A percentile compares a stretch with the other conserved stretches of the same genome.
These are phyloP conservation scores for Apiospora pterosperma DNA, from an alignment of 2,329 filamentous ascomycete genomes.

Conservation along the genomic window DNA sequence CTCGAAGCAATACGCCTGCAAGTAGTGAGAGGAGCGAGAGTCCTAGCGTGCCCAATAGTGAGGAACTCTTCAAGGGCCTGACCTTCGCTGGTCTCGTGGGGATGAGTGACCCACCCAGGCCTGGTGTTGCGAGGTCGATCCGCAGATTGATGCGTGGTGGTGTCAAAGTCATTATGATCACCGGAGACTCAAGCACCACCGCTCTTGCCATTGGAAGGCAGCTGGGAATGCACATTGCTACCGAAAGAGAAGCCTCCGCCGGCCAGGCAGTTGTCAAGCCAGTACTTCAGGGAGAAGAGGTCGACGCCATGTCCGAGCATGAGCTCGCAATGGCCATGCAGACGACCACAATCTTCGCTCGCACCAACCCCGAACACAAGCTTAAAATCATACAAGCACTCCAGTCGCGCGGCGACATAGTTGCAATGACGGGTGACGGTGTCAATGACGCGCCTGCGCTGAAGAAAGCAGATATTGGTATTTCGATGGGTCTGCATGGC, in stretches of 20 bases:
- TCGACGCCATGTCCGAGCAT: constrained; percentile 86
- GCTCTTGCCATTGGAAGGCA: constrained; percentile 91
- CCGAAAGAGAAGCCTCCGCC: constrained; percentile 46
- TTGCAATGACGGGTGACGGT: constrained; percentile 98
- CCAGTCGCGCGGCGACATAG: constrained; percentile 89
- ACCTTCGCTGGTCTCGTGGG: constrained; percentile 90
- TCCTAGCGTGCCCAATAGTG: constrained; percentile 43
- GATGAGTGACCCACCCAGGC: constrained; percentile 94
- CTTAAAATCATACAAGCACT: constrained; percentile 93
- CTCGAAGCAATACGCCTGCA: constrained; percentile 52
- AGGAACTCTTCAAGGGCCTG: constrained; percentile 77
- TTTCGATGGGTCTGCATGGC: constrained; percentile 91
- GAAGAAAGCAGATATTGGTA: constrained; percentile 96
- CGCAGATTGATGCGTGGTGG: constrained; percentile 87
- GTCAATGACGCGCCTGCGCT: constrained; percentile 96
- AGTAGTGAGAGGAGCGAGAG: constrained; percentile 33
- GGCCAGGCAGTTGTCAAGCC: constrained; percentile 61
- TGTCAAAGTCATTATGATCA: constrained; percentile 99
- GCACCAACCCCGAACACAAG: constrained; percentile 96
- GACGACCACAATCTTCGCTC: constrained; percentile 89
- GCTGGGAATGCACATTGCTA: constrained; percentile 83
- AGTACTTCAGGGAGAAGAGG: constrained; percentile 83
- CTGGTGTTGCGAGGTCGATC: constrained; percentile 86
- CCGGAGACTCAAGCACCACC: constrained; percentile 91
- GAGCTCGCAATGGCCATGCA: constrained; percentile 83